Conservation (phyloP, 768 basidiomycete species). For the Pleurotus djamor region DNA sequence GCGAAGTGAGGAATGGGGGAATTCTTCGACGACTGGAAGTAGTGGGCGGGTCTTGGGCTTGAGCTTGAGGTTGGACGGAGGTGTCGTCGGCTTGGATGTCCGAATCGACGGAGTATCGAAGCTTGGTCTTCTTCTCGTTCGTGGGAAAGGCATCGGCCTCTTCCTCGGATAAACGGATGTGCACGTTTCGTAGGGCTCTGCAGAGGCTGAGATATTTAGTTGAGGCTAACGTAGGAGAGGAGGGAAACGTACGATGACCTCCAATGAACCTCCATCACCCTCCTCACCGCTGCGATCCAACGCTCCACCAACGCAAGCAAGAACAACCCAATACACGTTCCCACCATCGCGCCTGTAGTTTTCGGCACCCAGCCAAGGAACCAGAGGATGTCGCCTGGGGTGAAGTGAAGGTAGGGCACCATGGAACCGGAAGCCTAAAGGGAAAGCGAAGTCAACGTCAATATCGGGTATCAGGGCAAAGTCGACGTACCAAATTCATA, state of each 20-base stretch:
- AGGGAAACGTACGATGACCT: conserved; percentile 42
- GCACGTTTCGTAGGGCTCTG: too few species aligned
- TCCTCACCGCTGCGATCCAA: conserved; percentile 63
- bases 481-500: conserved; percentile 33
- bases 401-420: conserved; percentile 64
- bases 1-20: conserved; percentile 57
- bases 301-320: conserved; percentile 72
- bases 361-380: conserved; percentile 75
- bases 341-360: conserved; percentile 60
- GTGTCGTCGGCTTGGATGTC: too few species aligned
- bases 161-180: too few species aligned
- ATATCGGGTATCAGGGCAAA: neutral
- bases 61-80: too few species aligned
- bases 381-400: conserved; percentile 55
- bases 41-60: too few species aligned
- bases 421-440: conserved; percentile 36
- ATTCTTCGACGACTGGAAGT: conserved; percentile 5
- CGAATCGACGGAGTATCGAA: too few species aligned
- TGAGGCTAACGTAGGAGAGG: too few species aligned
- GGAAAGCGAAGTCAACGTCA: too few species aligned
- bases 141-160: too few species aligned
- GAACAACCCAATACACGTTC: conserved; percentile 77
- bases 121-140: too few species aligned
- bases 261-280: conserved; percentile 60
- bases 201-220: too few species aligned